These are phyloP conservation scores for Sorghum bicolor DNA, from an alignment of 176 grass and related monocot species.

Conservation along the genomic window Sorghum_bicolor_NCBIv3 NC_012874.2:69944001-69944500, in stretches of 20 bases:
- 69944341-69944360: not conserved
- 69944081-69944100: slow-evolving; percentile 41
- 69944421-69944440: not conserved
- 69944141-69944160: slow-evolving; percentile 16
- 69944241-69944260: slow-evolving; percentile 79
- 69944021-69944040: slow-evolving; percentile 60
- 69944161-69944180: slow-evolving; percentile 4
- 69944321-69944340: not conserved
- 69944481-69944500: not conserved
- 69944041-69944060: slow-evolving; percentile 67
- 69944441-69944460: not conserved
- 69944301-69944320: slow-evolving; percentile 27
- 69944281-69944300: slow-evolving; percentile 71
- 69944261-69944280: slow-evolving; percentile 67
- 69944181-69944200: slow-evolving; percentile 31
- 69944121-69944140: slow-evolving; percentile 2
- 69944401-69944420: not conserved
- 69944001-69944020: slow-evolving; percentile 52
- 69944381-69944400: not conserved
- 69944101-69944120: not conserved
- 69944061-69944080: slow-evolving; percentile 60
- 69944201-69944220: slow-evolving; percentile 40
- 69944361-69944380: not conserved
- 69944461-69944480: not conserved
- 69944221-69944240: slow-evolving; percentile 68